Evolutionary conservation across 176 grass and related monocot species (phyloP).

Genomic region (Avena eriantha): DNA sequence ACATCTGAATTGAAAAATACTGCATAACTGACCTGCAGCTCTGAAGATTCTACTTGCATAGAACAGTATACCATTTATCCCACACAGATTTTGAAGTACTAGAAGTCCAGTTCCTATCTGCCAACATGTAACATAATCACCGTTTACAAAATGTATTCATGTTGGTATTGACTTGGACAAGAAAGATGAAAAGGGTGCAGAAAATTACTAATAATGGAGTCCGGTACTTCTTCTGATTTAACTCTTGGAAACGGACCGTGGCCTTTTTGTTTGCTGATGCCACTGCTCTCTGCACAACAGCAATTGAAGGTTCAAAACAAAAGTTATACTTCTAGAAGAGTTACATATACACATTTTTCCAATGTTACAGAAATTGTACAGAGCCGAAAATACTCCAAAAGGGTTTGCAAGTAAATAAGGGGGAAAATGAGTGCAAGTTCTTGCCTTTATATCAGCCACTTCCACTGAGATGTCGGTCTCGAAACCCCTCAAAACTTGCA

Average conservation of each 20-base stretch:
- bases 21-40: slow-evolving; percentile 63
- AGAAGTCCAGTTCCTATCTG: slow-evolving; percentile 51
- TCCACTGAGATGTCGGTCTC: slow-evolving; percentile 84
- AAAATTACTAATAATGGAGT: slow-evolving; percentile 70
- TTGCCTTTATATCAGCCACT: slow-evolving; percentile 92
- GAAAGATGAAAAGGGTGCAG: neutral
- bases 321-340: neutral
- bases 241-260: slow-evolving; percentile 76
- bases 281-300: slow-evolving; percentile 67
- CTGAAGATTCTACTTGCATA: slow-evolving; percentile 92
- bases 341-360: neutral
- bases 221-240: slow-evolving; percentile 78
- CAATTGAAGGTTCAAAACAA: neutral
- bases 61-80: slow-evolving; percentile 89
- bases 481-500: slow-evolving; percentile 98
- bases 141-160: neutral
- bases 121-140: slow-evolving; percentile 24
- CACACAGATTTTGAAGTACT: slow-evolving; percentile 82
- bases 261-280: slow-evolving; percentile 70
- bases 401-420: neutral
- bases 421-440: neutral
- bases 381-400: neutral
- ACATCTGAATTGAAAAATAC: neutral
- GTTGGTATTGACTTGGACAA: neutral
- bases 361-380: neutral